phyloP scores from a whole-genome alignment of 305 asterid genomes.

The Caryopteris hybrid region DNA sequence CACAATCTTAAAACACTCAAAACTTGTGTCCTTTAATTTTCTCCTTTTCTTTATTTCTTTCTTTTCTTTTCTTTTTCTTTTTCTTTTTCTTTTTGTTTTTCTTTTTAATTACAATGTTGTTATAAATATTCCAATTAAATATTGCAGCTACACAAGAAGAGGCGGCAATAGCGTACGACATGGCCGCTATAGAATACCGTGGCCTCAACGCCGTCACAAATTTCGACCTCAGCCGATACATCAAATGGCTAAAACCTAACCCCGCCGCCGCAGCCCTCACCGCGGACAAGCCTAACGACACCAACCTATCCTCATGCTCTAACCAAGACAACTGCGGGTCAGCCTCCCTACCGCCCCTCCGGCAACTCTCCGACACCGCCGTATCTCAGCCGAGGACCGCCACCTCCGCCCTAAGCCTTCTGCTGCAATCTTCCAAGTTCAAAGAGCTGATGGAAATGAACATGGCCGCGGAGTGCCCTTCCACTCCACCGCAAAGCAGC shows the following conservation, averaged over 20 bases:
- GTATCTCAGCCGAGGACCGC: slow-evolving; percentile 36
- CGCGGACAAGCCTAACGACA: slow-evolving; percentile 17
- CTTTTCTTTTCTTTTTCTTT: no score
- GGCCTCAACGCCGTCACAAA: slow-evolving; percentile 82
- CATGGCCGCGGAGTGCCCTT: slow-evolving; percentile 42
- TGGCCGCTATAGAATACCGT: slow-evolving; percentile 86
- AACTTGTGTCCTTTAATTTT: no score
- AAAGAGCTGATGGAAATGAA: slow-evolving; percentile 81
- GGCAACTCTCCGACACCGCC: slow-evolving; percentile 25
- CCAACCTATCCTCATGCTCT: slow-evolving; percentile 13
- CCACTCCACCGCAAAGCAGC: slow-evolving; percentile 31
- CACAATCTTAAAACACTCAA: no score
- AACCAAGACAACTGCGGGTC: slow-evolving; percentile 13
- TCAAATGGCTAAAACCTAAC: slow-evolving; percentile 70
- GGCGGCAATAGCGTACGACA: slow-evolving; percentile 82
- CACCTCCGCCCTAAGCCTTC: slow-evolving; percentile 68
- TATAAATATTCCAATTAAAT: not conserved
- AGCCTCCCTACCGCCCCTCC: slow-evolving; percentile 23
- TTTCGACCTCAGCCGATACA: slow-evolving; percentile 81
- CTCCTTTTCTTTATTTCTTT: no score
- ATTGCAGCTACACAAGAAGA: slow-evolving; percentile 79
- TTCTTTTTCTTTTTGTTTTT: no score
- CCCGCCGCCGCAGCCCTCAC: not conserved
- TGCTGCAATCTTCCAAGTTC: slow-evolving; percentile 71
- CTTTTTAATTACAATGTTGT: no score